Percentiles rank a stretch among this genome's conserved stretches.
Evolutionary conservation across 78 protist genomes (phyloP).

Genomic region (Bodo saltans): DNA sequence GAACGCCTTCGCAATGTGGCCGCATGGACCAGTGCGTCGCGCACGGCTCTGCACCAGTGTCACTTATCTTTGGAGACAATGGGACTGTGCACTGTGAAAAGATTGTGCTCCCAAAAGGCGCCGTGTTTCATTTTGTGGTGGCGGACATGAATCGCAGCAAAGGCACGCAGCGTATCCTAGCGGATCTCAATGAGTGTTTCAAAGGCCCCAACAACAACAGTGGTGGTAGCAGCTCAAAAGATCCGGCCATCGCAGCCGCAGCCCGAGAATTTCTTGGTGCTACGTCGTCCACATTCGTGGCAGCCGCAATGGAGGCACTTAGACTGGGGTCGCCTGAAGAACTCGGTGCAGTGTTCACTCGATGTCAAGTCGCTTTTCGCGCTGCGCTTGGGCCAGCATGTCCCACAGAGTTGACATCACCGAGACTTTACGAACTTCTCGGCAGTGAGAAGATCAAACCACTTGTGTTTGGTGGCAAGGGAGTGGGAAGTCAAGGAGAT

Average conservation of each 20-base stretch:
- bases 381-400: background rate
- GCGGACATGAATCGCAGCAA: background rate
- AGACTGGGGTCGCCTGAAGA: background rate
- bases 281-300: background rate
- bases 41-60: conserved; percentile 11
- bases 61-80: conserved; percentile 10
- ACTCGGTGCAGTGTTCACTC: conserved; percentile 21
- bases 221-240: background rate
- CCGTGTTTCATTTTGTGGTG: background rate
- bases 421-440: conserved; percentile 12
- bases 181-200: background rate
- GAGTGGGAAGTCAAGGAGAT: conserved; percentile 46
- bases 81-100: background rate
- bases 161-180: conserved; percentile 22
- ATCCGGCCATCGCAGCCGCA: background rate
- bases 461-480: conserved; percentile 20
- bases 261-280: background rate
- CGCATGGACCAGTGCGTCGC: conserved; percentile 42
- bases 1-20: conserved; percentile 39
- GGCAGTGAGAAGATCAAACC: background rate
- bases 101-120: background rate
- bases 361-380: conserved; percentile 17
- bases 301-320: conserved; percentile 1
- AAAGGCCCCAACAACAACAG: background rate
- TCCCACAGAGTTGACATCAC: conserved; percentile 25